Evolutionary conservation across 1,284 basidiomycete genomes (phyloP).

Genomic region (Meira miltonrushii): DNA sequence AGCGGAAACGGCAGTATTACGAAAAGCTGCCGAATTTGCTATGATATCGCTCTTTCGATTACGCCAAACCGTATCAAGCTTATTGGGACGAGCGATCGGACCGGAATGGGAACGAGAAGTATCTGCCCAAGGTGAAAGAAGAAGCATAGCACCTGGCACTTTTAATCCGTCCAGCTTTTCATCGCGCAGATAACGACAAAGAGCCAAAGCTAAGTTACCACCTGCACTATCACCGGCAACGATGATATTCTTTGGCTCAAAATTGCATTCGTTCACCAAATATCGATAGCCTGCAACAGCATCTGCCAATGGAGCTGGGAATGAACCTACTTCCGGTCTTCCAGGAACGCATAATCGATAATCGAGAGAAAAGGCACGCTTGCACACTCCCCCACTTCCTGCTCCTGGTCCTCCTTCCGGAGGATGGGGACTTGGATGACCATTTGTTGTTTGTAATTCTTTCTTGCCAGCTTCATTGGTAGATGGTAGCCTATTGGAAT

Average conservation of each 20-base stretch:
- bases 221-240: slow-evolving; percentile 68
- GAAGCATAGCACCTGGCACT: slow-evolving; percentile 27
- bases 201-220: slow-evolving; percentile 64
- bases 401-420: slow-evolving; percentile 1
- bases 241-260: slow-evolving; percentile 58
- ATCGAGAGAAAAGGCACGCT: slow-evolving; percentile 42
- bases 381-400: slow-evolving; percentile 4
- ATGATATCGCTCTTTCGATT: slow-evolving; percentile 44
- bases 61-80: slow-evolving; percentile 24
- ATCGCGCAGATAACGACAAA: slow-evolving; percentile 52
- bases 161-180: slow-evolving; percentile 24
- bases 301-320: slow-evolving; percentile 44
- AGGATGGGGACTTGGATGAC: not conserved
- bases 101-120: slow-evolving; percentile 46
- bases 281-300: slow-evolving; percentile 45
- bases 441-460: not conserved
- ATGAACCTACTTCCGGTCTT: slow-evolving; percentile 30
- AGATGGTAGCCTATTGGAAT: slow-evolving; percentile 7
- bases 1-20: slow-evolving; percentile 44
- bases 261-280: slow-evolving; percentile 32
- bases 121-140: slow-evolving; percentile 49
- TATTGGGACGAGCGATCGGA: slow-evolving; percentile 35
- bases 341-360: slow-evolving; percentile 41
- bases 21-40: slow-evolving; percentile 30
- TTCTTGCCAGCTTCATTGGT: not conserved